Evolutionary conservation across 768 basidiomycete genomes (phyloP).

Genomic region (Mycena epipterygia): DNA sequence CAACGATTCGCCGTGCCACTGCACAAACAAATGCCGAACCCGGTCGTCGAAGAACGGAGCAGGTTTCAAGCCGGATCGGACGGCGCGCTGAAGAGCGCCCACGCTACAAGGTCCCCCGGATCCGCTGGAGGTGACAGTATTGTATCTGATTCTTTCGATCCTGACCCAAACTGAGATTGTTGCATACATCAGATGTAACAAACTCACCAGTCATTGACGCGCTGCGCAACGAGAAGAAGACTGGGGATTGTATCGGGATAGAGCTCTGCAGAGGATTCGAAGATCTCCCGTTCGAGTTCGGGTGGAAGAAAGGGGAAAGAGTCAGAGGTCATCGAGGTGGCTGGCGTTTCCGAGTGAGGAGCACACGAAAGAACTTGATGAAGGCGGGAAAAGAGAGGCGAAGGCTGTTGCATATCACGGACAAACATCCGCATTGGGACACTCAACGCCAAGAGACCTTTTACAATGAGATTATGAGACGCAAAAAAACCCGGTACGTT

Average conservation of each 20-base stretch:
- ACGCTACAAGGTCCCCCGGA: neutral
- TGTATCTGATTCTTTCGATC: conserved; percentile 6
- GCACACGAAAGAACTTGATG: too few relatives aligned
- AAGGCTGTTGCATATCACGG: too few relatives aligned
- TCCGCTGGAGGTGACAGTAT: neutral
- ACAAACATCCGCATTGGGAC: too few relatives aligned
- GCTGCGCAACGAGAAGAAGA: neutral
- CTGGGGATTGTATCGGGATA: neutral
- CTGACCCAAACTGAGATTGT: neutral
- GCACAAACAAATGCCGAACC: neutral
- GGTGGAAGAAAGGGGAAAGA: neutral
- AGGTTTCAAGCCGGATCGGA: neutral
- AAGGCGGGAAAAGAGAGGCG: too few relatives aligned
- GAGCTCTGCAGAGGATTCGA: neutral
- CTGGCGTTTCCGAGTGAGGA: too few relatives aligned
- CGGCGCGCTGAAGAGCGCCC: neutral
- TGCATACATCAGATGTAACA: neutral
- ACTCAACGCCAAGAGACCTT: too few relatives aligned
- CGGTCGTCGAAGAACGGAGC: neutral
- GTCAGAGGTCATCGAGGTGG: too few relatives aligned
- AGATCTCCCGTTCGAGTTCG: conserved; percentile 10
- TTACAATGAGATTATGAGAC: too few relatives aligned
- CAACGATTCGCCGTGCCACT: neutral
- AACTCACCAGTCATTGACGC: conserved; percentile 13
- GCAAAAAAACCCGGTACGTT: too few relatives aligned